Evolutionary conservation across 1,139 yeast genomes (phyloP).

Genomic region (Suhomyces atakaporum): DNA sequence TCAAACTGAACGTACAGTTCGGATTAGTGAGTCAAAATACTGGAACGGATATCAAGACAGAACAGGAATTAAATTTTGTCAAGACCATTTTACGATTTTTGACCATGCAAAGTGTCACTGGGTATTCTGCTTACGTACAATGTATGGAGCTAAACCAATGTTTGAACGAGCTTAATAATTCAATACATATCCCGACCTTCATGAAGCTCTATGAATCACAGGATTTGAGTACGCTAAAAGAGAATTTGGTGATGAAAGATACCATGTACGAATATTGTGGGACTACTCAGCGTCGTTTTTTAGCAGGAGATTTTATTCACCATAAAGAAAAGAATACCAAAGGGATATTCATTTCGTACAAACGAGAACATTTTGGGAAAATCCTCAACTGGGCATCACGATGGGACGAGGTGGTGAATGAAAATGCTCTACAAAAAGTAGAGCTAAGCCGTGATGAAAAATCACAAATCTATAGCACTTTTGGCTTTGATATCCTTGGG

Average conservation of each 20-base stretch:
- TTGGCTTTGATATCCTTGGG: constrained; percentile 2
- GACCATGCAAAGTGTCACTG: constrained; percentile 13
- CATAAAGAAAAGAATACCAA: not conserved
- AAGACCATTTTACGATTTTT: constrained; percentile 6
- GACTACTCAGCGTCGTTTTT: not conserved
- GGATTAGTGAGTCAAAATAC: not conserved
- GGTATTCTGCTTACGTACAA: constrained; percentile 4
- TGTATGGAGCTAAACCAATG: constrained; percentile 1
- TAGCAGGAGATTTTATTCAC: constrained; percentile 1
- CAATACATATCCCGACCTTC: constrained; percentile 12
- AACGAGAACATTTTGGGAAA: not conserved
- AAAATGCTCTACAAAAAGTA: not conserved
- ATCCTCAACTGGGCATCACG: not conserved
- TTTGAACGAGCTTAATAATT: constrained; percentile 13
- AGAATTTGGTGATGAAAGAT: not conserved
- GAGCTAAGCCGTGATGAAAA: not conserved
- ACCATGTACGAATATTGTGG: not conserved
- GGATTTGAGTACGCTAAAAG: not conserved
- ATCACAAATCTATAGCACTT: not conserved
- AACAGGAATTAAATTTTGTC: constrained; percentile 2
- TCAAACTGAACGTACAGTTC: not conserved
- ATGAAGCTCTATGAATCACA: constrained; percentile 1
- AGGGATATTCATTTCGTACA: not conserved
- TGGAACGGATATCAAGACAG: constrained; percentile 5
- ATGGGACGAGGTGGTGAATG: constrained; percentile 1